A percentile compares a stretch with the other conserved stretches of the same genome.
These are phyloP conservation scores for Podospora appendiculata DNA, from an alignment of 495 filamentous ascomycete species.

Conservation along the genomic window DNA sequence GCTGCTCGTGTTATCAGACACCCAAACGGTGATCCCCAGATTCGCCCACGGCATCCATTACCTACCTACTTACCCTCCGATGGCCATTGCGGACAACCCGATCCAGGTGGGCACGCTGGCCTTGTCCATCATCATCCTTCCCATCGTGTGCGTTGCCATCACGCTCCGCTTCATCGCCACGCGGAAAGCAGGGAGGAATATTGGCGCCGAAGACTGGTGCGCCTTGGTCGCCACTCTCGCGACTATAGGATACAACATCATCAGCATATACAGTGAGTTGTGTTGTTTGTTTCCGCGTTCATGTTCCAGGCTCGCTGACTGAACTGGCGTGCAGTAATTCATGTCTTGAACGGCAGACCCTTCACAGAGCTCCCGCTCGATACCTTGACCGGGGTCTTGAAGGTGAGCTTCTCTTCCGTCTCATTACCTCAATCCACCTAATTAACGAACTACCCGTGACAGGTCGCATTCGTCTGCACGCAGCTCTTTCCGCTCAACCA, in stretches of 20 bases:
- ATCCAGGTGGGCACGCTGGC: constrained; percentile 1
- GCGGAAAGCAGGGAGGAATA: background rate
- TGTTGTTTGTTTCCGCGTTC: background rate
- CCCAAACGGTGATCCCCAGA: no score
- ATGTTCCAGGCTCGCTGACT: background rate
- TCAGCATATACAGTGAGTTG: background rate
- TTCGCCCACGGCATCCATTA: no score
- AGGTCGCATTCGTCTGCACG: background rate
- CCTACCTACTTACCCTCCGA: background rate
- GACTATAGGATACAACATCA: background rate
- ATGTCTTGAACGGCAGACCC: background rate
- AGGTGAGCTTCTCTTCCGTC: background rate
- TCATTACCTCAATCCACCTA: background rate
- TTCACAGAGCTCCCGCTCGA: background rate
- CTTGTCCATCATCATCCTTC: constrained; percentile 3
- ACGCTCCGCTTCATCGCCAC: constrained; percentile 7
- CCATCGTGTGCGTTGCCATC: constrained; percentile 5
- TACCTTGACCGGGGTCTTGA: background rate
- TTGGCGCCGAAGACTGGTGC: constrained; percentile 11
- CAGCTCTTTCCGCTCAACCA: constrained; percentile 1
- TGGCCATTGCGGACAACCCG: background rate
- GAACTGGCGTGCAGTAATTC: background rate
- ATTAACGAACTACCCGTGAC: background rate
- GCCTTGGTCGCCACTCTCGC: constrained; percentile 5
- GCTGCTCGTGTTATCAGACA: no score